Conservation (phyloP, 768 basidiomycete genomes). For the Rhodotorula sphaerocarpa region DNA sequence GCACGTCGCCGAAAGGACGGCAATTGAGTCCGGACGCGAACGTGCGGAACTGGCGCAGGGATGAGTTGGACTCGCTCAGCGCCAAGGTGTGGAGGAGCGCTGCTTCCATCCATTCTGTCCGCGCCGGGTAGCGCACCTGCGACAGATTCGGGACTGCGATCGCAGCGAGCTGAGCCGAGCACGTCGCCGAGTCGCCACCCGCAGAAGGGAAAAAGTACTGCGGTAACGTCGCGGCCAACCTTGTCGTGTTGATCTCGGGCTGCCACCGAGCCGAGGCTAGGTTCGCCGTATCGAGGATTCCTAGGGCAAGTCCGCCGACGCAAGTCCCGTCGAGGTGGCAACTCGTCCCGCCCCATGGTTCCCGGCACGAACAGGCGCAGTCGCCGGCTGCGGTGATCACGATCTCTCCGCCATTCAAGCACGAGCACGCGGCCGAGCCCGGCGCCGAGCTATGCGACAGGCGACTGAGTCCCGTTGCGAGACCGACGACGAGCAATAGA, state of each 20-base stretch:
- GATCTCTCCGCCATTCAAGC: constrained; percentile 4
- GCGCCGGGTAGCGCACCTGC: background rate
- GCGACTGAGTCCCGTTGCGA: background rate
- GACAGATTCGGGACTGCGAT: constrained; percentile 16
- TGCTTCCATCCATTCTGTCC: constrained; percentile 2
- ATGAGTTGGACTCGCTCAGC: constrained; percentile 17
- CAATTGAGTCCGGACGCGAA: constrained; percentile 13
- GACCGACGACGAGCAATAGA: constrained; percentile 7
- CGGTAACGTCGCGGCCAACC: background rate
- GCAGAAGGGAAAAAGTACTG: constrained; percentile 5
- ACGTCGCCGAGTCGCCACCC: background rate
- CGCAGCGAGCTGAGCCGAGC: constrained; percentile 12
- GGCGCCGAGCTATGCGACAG: background rate
- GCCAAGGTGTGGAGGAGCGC: constrained; percentile 16
- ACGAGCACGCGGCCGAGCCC: background rate
- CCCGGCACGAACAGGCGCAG: constrained; percentile 7
- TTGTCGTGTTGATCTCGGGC: background rate
- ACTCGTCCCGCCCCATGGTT: constrained; percentile 10
- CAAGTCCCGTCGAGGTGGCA: constrained; percentile 19
- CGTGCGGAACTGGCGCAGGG: background rate
- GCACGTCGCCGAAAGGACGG: background rate
- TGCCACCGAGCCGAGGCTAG: background rate
- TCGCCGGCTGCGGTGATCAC: background rate
- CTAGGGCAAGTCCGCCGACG: constrained; percentile 13
- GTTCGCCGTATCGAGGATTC: constrained; percentile 9